Percentiles rank a stretch among this genome's conserved stretches.
These are phyloP conservation scores for Saccharomycopsis fermentans DNA, from an alignment of 805 yeast species.

Conservation along the genomic window DNA sequence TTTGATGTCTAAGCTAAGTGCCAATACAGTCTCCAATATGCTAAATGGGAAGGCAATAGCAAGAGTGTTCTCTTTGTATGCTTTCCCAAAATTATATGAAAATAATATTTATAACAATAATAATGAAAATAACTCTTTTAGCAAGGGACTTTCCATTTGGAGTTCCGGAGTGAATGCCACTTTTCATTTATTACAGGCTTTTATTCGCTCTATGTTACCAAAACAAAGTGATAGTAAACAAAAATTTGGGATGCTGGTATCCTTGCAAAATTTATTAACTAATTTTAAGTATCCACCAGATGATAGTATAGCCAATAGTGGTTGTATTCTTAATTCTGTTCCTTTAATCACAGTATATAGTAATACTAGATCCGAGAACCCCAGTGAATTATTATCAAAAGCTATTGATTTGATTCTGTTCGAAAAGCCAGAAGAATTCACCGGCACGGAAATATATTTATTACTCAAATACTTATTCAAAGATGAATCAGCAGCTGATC, in stretches of 20 bases:
- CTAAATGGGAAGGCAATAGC: constrained; percentile 73
- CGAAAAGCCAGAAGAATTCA: constrained; percentile 45
- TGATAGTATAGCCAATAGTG: constrained; percentile 1
- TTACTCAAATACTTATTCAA: constrained; percentile 63
- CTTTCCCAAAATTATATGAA: constrained; percentile 39
- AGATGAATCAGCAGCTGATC: constrained; percentile 22
- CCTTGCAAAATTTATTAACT: constrained; percentile 54
- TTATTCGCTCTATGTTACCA: constrained; percentile 56
- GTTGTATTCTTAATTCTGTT: constrained; percentile 9
- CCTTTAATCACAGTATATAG: constrained; percentile 52
- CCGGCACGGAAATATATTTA: constrained; percentile 73
- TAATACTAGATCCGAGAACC: constrained; percentile 32
- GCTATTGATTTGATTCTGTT: constrained; percentile 53
- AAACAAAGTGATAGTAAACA: constrained; percentile 34
- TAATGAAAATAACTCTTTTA: constrained; percentile 31
- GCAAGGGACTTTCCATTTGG: constrained; percentile 70
- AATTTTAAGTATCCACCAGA: constrained; percentile 61
- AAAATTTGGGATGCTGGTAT: constrained; percentile 42
- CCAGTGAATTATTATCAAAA: constrained; percentile 49
- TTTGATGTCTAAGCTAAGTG: constrained; percentile 54
- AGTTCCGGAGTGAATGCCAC: constrained; percentile 74
- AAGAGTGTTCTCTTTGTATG: constrained; percentile 82
- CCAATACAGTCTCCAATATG: constrained; percentile 69
- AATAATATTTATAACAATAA: constrained; percentile 15
- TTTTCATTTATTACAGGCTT: constrained; percentile 49